These are phyloP conservation scores for Elsinoe perseae DNA, from an alignment of 2,329 filamentous ascomycete species.

Conservation along the genomic window DNA sequence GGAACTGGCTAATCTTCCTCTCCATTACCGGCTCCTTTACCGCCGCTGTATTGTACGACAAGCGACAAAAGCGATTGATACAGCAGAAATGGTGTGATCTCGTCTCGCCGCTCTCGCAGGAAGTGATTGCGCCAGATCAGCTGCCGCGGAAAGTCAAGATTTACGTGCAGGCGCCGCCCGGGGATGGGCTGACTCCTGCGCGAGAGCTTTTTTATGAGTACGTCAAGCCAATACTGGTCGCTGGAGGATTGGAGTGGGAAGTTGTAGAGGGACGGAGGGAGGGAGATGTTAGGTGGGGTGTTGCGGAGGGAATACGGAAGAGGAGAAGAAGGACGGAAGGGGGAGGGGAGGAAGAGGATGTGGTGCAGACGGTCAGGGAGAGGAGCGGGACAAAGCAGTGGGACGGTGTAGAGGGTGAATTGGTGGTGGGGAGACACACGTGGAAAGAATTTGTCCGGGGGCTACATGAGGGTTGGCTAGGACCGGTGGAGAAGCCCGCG, in stretches of 20 bases:
- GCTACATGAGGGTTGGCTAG: conserved; percentile 92
- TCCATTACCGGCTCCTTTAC: conserved; percentile 69
- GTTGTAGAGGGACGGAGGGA: conserved; percentile 86
- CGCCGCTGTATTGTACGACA: conserved; percentile 81
- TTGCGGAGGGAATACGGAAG: conserved; percentile 76
- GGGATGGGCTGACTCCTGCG: conserved; percentile 73
- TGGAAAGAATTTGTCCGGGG: conserved; percentile 98
- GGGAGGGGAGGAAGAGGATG: conserved; percentile 44
- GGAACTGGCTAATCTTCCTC: conserved; percentile 97
- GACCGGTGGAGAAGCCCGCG: conserved; percentile 61
- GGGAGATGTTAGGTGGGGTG: conserved; percentile 81
- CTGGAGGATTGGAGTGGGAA: conserved; percentile 89
- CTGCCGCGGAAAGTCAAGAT: conserved; percentile 80
- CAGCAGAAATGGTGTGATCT: conserved; percentile 80
- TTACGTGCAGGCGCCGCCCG: conserved; percentile 77
- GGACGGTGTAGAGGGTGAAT: conserved; percentile 68
- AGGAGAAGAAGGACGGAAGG: conserved; percentile 54
- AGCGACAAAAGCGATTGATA: conserved; percentile 75
- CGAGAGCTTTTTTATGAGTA: conserved; percentile 96
- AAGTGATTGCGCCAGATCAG: conserved; percentile 62
- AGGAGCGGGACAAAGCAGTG: conserved; percentile 63
- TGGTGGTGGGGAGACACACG: conserved; percentile 81
- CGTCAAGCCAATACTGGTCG: conserved; percentile 83
- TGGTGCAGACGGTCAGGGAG: conserved; percentile 56
- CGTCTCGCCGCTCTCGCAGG: conserved; percentile 74